phyloP scores from a whole-genome alignment of 768 basidiomycete species.

The Dentipellis sp. region DNA sequence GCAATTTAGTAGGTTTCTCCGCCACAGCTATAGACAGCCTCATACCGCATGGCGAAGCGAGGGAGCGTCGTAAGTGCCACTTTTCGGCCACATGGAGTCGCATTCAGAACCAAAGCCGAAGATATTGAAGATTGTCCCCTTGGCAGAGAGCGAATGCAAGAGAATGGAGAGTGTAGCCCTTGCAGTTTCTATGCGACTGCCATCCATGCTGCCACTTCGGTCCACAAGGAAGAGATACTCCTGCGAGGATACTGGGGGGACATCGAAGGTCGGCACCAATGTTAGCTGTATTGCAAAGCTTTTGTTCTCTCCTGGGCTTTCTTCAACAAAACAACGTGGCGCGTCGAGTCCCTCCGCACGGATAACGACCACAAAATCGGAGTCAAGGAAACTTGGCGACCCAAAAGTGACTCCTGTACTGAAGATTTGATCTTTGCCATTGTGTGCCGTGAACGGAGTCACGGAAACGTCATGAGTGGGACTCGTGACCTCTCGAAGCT shows the following conservation, averaged over 20 bases:
- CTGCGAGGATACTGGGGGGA: conserved; percentile 33
- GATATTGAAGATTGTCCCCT: conserved; percentile 44
- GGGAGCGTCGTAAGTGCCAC: conserved; percentile 22
- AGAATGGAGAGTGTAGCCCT: conserved; percentile 38
- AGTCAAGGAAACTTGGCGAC: conserved; percentile 32
- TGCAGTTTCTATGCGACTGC: conserved; percentile 33
- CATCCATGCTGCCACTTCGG: conserved; percentile 45
- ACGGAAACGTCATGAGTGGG: conserved; percentile 35
- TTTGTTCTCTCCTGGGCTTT: conserved; percentile 16
- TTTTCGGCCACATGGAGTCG: conserved; percentile 26
- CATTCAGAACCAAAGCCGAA: conserved; percentile 36
- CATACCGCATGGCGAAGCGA: conserved; percentile 31
- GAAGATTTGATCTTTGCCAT: conserved; percentile 27
- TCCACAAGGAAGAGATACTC: conserved; percentile 58
- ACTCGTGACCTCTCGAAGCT: conserved; percentile 30
- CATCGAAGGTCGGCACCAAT: conserved; percentile 41
- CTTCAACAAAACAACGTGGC: conserved; percentile 49
- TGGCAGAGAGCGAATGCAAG: conserved; percentile 36
- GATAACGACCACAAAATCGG: conserved; percentile 44
- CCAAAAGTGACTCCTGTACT: conserved; percentile 31
- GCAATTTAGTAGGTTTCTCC: not conserved
- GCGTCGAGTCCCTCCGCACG: conserved; percentile 38
- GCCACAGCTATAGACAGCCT: not conserved
- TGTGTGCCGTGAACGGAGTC: conserved; percentile 24
- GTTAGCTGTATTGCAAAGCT: conserved; percentile 44